Percentiles rank a stretch among this genome's conserved stretches.
Conservation (phyloP, 352 stramenopile genomes). For the Halophytophthora batemanensis region DNA sequence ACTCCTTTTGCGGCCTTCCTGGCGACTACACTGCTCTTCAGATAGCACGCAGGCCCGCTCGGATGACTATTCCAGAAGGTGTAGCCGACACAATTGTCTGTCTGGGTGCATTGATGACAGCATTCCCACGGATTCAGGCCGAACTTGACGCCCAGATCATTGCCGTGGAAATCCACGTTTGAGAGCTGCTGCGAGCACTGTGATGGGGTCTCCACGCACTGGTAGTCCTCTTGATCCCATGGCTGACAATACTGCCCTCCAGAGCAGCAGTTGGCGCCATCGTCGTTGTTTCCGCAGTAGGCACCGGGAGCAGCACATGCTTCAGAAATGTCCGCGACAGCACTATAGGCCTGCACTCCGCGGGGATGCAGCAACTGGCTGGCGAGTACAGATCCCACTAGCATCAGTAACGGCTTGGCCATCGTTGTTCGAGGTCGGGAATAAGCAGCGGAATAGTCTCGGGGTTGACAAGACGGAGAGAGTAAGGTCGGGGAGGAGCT, state of each 20-base stretch:
- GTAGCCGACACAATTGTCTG: conserved; percentile 24
- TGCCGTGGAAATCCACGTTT: conserved; percentile 24
- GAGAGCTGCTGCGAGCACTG: conserved; percentile 21
- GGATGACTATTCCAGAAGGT: conserved; percentile 38
- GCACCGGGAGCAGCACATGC: too few relatives aligned
- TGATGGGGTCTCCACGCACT: conserved; percentile 12
- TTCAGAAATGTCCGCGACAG: too few relatives aligned
- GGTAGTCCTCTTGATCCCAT: conserved; percentile 18
- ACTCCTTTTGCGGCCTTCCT: too few relatives aligned
- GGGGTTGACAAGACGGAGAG: too few relatives aligned
- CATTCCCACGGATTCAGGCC: conserved; percentile 18
- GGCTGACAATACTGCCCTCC: conserved; percentile 18
- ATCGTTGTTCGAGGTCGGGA: too few relatives aligned
- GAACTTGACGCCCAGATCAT: conserved; percentile 20
- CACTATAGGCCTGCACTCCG: too few relatives aligned
- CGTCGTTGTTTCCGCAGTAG: conserved; percentile 5
- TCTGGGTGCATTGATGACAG: conserved; percentile 19
- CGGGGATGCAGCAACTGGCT: too few relatives aligned
- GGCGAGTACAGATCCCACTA: too few relatives aligned
- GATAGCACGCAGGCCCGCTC: conserved; percentile 27
- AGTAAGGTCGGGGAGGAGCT: too few relatives aligned
- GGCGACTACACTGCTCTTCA: conserved; percentile 40
- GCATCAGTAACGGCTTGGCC: too few relatives aligned
- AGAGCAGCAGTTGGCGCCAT: conserved; percentile 9
- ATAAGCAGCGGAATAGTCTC: too few relatives aligned